phyloP scores from a whole-genome alignment of 2,329 filamentous ascomycete species.

The Aspergillus sp. region DNA sequence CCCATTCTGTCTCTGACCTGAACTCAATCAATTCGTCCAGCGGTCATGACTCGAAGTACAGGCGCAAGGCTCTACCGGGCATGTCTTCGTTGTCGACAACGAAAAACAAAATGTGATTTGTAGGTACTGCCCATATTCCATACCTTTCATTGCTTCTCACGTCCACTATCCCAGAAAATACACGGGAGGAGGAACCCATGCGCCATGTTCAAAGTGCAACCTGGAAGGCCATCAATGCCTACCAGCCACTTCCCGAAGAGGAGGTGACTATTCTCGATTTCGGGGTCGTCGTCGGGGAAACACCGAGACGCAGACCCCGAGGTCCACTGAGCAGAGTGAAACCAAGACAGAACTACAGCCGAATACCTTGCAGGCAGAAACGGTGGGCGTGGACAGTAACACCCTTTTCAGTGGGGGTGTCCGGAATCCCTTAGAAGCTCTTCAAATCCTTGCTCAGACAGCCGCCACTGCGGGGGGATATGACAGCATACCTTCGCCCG shows the following conservation, averaged over 20 bases:
- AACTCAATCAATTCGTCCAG: not conserved
- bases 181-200: not conserved
- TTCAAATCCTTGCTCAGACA: conserved; percentile 11
- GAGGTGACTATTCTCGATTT: conserved; percentile 13
- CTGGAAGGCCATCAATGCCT: conserved; percentile 6
- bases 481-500: not conserved
- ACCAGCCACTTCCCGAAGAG: conserved; percentile 11
- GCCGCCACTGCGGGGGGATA: not conserved
- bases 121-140: conserved; percentile 1
- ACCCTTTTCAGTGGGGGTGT: not conserved
- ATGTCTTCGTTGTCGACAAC: conserved; percentile 14
- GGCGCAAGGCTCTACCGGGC: conserved; percentile 15
- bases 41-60: not conserved
- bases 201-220: not conserved
- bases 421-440: conserved; percentile 7
- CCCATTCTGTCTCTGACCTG: no score
- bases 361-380: no score
- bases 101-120: conserved; percentile 20
- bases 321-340: not conserved
- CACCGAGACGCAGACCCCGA: not conserved
- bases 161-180: not conserved
- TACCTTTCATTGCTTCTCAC: not conserved
- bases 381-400: not conserved
- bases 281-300: not conserved
- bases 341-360: not conserved